These are phyloP conservation scores for Schizosaccharomyces cryophilus DNA, from an alignment of 805 yeast species.

Conservation along the genomic window DNA sequence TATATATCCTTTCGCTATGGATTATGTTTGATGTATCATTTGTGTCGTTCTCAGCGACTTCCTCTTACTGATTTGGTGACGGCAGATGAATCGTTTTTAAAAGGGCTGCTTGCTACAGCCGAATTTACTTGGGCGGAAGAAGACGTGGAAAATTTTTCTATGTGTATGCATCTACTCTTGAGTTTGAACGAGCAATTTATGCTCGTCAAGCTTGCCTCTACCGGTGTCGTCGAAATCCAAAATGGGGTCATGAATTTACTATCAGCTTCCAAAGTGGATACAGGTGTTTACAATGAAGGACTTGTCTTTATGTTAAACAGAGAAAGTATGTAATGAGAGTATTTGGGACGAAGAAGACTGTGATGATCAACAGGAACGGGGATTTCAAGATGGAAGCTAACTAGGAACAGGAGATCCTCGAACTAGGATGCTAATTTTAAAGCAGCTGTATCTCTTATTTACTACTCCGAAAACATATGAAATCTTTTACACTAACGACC, in stretches of 20 bases:
- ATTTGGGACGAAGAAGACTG: not conserved
- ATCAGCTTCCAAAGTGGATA: constrained; percentile 19
- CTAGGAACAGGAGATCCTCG: constrained; percentile 28
- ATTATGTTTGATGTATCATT: not conserved
- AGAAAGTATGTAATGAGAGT: constrained; percentile 5
- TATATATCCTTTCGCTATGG: not conserved
- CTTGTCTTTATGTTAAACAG: constrained; percentile 57
- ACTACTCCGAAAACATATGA: constrained; percentile 40
- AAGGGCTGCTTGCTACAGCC: constrained; percentile 24
- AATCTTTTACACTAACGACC: constrained; percentile 57
- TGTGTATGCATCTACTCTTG: constrained; percentile 44
- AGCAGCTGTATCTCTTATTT: constrained; percentile 49
- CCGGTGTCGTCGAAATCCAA: not conserved
- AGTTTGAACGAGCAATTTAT: constrained; percentile 73
- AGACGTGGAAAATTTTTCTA: constrained; percentile 35
- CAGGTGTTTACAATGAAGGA: constrained; percentile 38
- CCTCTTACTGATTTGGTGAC: not conserved
- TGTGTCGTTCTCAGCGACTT: constrained; percentile 1
- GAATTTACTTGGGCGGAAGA: constrained; percentile 14
- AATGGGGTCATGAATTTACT: constrained; percentile 36
- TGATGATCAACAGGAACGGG: constrained; percentile 12
- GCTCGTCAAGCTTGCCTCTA: constrained; percentile 21
- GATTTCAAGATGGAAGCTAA: no score
- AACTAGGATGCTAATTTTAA: constrained; percentile 53
- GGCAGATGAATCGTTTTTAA: constrained; percentile 16